These are phyloP conservation scores for Leccinum broughii DNA, from an alignment of 768 basidiomycete genomes.

Conservation along the genomic window DNA sequence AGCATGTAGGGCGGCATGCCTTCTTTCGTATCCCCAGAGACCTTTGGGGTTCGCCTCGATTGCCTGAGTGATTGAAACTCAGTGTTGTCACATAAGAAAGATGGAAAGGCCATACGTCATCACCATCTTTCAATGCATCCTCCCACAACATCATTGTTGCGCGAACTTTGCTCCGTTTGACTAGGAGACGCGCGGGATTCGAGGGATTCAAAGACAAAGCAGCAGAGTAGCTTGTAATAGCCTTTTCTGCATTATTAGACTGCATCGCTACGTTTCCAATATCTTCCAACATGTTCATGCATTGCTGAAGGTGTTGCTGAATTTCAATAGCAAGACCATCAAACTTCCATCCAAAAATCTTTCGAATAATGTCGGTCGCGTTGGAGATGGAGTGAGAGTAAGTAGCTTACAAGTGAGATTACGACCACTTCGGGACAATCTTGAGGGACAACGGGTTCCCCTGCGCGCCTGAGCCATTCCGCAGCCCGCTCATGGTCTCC, in stretches of 20 bases:
- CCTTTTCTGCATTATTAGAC: neutral
- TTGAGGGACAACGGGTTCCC: neutral
- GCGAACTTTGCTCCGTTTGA: conserved; percentile 7
- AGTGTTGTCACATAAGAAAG: neutral
- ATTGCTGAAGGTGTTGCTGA: neutral
- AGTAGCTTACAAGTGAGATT: conserved; percentile 10
- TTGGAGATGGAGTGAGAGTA: rapidly evolving
- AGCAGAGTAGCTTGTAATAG: neutral
- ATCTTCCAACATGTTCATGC: neutral
- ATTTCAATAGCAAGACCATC: neutral
- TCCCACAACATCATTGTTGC: neutral
- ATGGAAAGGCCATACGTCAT: too few species aligned
- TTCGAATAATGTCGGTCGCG: neutral
- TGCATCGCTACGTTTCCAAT: neutral
- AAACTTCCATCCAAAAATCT: conserved; percentile 18
- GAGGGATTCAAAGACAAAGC: neutral
- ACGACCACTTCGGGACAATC: neutral
- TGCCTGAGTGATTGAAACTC: neutral
- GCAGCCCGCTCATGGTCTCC: neutral
- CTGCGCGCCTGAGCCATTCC: too few species aligned
- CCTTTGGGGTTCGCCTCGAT: neutral
- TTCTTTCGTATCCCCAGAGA: conserved; percentile 1
- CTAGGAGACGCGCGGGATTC: neutral
- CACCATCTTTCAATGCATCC: conserved; percentile 8
- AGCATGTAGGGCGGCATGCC: neutral